These are phyloP conservation scores for Phyllosticta paracitricarpa DNA, from an alignment of 2,329 filamentous ascomycete species.

Conservation along the genomic window DNA sequence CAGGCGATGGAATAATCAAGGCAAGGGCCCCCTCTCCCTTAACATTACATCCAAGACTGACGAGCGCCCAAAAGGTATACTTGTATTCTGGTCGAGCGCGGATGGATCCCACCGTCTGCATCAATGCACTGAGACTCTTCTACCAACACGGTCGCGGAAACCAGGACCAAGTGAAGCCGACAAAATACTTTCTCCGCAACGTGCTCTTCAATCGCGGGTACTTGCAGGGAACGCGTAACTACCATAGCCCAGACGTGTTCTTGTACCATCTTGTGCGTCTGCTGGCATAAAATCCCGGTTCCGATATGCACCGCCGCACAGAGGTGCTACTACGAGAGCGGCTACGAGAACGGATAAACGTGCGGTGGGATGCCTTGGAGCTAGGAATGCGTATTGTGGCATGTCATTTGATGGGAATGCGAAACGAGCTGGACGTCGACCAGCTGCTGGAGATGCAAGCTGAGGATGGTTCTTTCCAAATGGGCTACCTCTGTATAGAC, in stretches of 20 bases:
- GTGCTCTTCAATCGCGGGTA: constrained; percentile 18
- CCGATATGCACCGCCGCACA: constrained; percentile 16
- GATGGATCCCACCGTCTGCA: constrained; percentile 20
- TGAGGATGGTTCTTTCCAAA: constrained; percentile 27
- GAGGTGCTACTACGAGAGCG: constrained; percentile 16
- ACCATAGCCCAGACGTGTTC: constrained; percentile 23
- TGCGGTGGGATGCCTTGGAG: constrained; percentile 17
- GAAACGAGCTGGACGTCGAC: constrained; percentile 12
- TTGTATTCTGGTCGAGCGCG: constrained; percentile 20
- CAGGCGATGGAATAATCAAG: constrained; percentile 4
- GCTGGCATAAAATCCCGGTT: constrained; percentile 14
- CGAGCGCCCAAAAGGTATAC: constrained; percentile 18
- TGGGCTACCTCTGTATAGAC: constrained; percentile 18
- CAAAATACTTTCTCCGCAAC: constrained; percentile 18
- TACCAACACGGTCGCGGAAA: constrained; percentile 21
- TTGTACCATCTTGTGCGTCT: constrained; percentile 22
- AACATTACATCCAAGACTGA: background rate
- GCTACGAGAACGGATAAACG: constrained; percentile 18
- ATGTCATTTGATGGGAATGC: constrained; percentile 18
- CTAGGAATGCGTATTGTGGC: constrained; percentile 21
- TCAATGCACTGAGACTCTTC: constrained; percentile 25
- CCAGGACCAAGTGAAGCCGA: constrained; percentile 14
- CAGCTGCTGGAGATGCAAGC: constrained; percentile 20
- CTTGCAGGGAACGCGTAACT: constrained; percentile 24
- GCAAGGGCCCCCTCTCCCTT: background rate